Conservation (phyloP, 1,284 basidiomycete species). For the Cutaneotrichosporon sp. region DNA sequence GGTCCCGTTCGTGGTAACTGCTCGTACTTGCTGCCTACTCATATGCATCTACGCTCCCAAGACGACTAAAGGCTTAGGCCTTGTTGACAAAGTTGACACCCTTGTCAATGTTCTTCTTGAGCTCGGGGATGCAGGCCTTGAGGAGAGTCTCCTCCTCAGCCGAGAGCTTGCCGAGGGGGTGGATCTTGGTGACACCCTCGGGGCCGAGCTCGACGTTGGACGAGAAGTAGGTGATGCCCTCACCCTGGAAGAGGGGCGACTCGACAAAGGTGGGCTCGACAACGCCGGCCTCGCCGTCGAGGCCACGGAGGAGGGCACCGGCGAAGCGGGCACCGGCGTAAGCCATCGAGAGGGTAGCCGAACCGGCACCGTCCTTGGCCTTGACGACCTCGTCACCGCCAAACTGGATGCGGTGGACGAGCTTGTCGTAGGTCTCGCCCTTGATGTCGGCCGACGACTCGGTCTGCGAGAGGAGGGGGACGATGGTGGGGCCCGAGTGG, state of each 20-base stretch:
- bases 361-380: slow-evolving; percentile 85
- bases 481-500: slow-evolving; percentile 94
- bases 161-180: slow-evolving; percentile 73
- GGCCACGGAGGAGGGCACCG: slow-evolving; percentile 73
- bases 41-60: not conserved
- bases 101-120: slow-evolving; percentile 97
- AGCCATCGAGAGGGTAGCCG: slow-evolving; percentile 86
- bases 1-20: too few species aligned
- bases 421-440: slow-evolving; percentile 60
- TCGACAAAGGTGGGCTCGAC: slow-evolving; percentile 83
- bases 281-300: slow-evolving; percentile 85
- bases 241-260: slow-evolving; percentile 71
- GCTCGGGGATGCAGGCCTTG: slow-evolving; percentile 83
- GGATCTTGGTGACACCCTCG: slow-evolving; percentile 88
- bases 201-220: slow-evolving; percentile 77
- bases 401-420: slow-evolving; percentile 91
- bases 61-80: not conserved
- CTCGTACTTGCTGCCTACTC: not conserved
- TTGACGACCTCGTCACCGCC: slow-evolving; percentile 91
- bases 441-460: slow-evolving; percentile 61
- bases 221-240: slow-evolving; percentile 83
- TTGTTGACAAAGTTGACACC: slow-evolving; percentile 71
- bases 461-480: slow-evolving; percentile 93
- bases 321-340: slow-evolving; percentile 86
- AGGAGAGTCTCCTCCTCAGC: slow-evolving; percentile 82